Conservation (phyloP, 1,139 yeast species). For the Maudiozyma humilis region DNA sequence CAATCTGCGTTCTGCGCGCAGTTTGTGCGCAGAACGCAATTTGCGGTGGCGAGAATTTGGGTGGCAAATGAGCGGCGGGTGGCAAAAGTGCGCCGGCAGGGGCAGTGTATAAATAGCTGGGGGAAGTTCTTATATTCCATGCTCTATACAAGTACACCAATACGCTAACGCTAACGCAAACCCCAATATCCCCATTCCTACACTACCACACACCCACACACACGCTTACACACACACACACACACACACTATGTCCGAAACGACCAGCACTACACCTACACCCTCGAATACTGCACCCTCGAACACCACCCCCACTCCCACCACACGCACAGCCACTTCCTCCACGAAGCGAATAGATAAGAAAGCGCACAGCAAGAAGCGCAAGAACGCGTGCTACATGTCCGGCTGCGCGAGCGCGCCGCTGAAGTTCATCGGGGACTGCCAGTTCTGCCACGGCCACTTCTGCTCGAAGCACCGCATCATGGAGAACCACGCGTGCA, state of each 20-base stretch:
- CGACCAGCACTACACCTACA: not conserved
- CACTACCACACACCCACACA: not conserved
- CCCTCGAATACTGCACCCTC: not conserved
- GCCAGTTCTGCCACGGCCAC: slow-evolving; percentile 77
- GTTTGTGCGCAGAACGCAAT: no score
- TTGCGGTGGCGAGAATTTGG: not conserved
- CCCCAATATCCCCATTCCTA: not conserved
- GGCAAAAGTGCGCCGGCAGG: not conserved
- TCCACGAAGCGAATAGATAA: slow-evolving; percentile 5
- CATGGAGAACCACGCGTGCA: slow-evolving; percentile 76
- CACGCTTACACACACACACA: no score
- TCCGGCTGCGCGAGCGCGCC: slow-evolving; percentile 57
- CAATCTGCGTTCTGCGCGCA: no score
- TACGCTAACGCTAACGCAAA: no score
- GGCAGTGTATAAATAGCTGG: not conserved
- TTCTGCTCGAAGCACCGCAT: slow-evolving; percentile 84
- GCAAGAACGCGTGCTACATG: slow-evolving; percentile 58
- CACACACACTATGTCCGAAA: no score
- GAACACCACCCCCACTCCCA: not conserved
- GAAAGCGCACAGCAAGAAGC: slow-evolving; percentile 32
- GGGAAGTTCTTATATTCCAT: no score
- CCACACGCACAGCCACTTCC: not conserved
- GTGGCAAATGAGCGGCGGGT: not conserved
- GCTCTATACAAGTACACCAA: no score
- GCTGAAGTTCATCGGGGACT: slow-evolving; percentile 79